Percentiles rank a stretch among this genome's conserved stretches.
These are phyloP conservation scores for Bacterosira constricta DNA, from an alignment of 108 stramenopile genomes.

Conservation along the genomic window DNA sequence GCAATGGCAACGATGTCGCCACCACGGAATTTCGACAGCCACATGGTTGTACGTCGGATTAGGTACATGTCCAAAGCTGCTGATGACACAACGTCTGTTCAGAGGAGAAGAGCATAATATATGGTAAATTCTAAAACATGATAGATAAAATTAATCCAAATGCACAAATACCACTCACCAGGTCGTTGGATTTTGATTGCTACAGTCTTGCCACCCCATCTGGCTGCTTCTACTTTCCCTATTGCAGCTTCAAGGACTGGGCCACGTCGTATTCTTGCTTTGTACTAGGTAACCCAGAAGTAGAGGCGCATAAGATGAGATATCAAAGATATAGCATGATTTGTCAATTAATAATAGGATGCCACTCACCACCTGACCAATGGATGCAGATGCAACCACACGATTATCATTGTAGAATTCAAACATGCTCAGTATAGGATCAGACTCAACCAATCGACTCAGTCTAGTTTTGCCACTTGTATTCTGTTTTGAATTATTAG, in stretches of 20 bases:
- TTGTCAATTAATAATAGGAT: neutral
- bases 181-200: slow-evolving; percentile 92
- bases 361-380: slow-evolving; percentile 64
- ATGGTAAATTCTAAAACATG: neutral
- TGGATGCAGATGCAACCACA: slow-evolving; percentile 54
- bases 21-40: slow-evolving; percentile 75
- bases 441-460: slow-evolving; percentile 61
- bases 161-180: neutral
- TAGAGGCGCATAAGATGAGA: neutral
- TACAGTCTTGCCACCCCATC: slow-evolving; percentile 81
- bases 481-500: slow-evolving; percentile 1
- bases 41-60: slow-evolving; percentile 74
- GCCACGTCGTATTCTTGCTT: slow-evolving; percentile 47
- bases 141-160: neutral
- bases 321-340: neutral
- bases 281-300: slow-evolving; percentile 29
- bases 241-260: slow-evolving; percentile 52
- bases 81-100: slow-evolving; percentile 74
- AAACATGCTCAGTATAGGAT: slow-evolving; percentile 75
- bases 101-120: neutral
- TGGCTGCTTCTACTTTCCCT: slow-evolving; percentile 59
- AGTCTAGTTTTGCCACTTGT: slow-evolving; percentile 22
- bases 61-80: slow-evolving; percentile 92
- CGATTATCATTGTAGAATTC: slow-evolving; percentile 77
- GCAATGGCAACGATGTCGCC: slow-evolving; percentile 88